Conservation (phyloP, 2,329 filamentous ascomycete genomes). For the Fusarium sterilihyphosum region DNA sequence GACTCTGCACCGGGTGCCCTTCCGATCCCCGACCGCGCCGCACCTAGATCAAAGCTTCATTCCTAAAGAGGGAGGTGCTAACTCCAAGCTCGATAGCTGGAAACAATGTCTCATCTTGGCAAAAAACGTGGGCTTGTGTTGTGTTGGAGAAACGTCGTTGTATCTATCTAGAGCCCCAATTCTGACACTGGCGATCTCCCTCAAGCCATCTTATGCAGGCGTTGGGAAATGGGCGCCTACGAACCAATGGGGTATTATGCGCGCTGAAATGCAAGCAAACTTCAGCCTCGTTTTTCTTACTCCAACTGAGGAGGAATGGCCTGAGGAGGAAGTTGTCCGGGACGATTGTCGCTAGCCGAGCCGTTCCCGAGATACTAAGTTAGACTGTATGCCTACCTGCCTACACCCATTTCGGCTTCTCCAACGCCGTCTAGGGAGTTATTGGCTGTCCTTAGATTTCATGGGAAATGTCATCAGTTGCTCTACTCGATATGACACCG, state of each 20-base stretch:
- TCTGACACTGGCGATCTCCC: conserved; percentile 72
- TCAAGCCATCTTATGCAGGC: conserved; percentile 66
- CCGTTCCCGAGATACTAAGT: conserved; percentile 54
- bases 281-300: conserved; percentile 48
- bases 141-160: conserved; percentile 41
- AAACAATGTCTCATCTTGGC: background rate
- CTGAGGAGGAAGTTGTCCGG: conserved; percentile 67
- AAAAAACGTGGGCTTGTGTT: background rate
- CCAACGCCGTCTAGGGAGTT: background rate
- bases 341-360: conserved; percentile 61
- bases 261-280: conserved; percentile 68
- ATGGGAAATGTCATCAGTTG: background rate
- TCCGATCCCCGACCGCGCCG: conserved; percentile 5
- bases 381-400: conserved; percentile 57
- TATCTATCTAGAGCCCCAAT: conserved; percentile 62
- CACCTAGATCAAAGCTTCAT: background rate
- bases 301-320: conserved; percentile 62
- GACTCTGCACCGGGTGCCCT: background rate
- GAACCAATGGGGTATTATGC: conserved; percentile 68
- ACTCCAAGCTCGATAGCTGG: background rate
- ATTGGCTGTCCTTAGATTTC: background rate
- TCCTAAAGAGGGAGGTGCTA: conserved; percentile 13
- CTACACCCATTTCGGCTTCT: conserved; percentile 65
- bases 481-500: background rate
- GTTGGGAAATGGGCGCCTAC: conserved; percentile 66